Evolutionary conservation across 1,139 yeast genomes (phyloP), one percentile per base, ranked within the genome.

Genomic region (Debaryomyces robertsiae): DNA sequence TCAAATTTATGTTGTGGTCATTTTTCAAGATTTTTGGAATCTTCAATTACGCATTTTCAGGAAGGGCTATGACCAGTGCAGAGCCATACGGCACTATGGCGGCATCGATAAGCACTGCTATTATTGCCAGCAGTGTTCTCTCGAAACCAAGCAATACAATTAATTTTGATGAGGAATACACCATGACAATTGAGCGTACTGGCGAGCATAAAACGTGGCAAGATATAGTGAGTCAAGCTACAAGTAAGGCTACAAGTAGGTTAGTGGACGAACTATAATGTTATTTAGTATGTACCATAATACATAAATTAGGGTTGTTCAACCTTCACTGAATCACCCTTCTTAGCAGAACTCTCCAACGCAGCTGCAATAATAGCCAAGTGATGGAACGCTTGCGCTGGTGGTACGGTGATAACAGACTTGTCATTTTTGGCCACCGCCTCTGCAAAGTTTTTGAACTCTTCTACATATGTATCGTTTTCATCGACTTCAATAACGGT

Each of bases 361-460:
- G 88, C 86, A 31, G 96, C 97, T 41, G 80, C 94, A 44, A 91
- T 80, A 52, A 88, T 78, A 7, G 96, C 96, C 63, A 90, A 79
- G 61, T 91, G 97, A 63, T 90, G 96, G 81, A 85, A 90, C 9
- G 95, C 90, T 47, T 72, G 75, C 47, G 78, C 82, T 16, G 96
- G 95, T 13, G 82, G 73, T 28, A 82, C 78, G 31, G 64, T 67
- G 39, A 87, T 64, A 42, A 75, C 50, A 2, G 73, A 60, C 64
- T 84, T 85, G 60, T 88, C 89, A 46, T 82, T 79, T 42, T 75
- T 67, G 11, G 55, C 53, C 18, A 89, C 81, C 13, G 95, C 90
- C 41, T 83, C 81, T 43, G 81, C 82, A 56, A 90, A 82, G 62
- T 85, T 84, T 50, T 71, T 69, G 54, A 90, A 87, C 64, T 91